phyloP scores from a whole-genome alignment of 2,329 filamentous ascomycete genomes.

The Tolypocladium album region DNA sequence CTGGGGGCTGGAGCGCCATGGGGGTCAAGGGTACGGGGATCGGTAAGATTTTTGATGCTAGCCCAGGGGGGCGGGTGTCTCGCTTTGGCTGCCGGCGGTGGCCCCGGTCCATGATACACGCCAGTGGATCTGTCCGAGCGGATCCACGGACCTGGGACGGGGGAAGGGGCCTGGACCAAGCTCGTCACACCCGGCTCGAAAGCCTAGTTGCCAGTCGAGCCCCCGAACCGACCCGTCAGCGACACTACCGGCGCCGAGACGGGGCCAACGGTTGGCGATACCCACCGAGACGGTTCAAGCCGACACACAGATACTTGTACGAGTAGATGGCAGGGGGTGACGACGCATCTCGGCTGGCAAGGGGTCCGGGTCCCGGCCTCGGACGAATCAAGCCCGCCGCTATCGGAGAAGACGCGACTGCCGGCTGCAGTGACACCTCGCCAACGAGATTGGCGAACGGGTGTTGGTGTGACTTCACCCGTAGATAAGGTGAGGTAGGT shows the following conservation, averaged over 20 bases:
- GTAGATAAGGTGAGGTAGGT: not conserved
- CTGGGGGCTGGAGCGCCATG: not conserved
- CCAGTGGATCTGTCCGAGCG: not conserved
- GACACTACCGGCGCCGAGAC: not conserved
- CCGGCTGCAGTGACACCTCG: not conserved
- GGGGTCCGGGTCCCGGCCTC: not conserved
- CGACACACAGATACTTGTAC: not conserved
- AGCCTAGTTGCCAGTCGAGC: not conserved
- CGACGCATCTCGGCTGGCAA: not conserved
- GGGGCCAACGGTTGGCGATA: not conserved
- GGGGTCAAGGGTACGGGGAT: not conserved
- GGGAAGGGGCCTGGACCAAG: not conserved
- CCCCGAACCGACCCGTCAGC: not conserved
- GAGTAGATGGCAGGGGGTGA: not conserved
- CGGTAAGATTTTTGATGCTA: not conserved
- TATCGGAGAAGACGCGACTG: not conserved
- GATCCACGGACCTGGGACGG: conserved; percentile 1
- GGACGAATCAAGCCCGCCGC: not conserved
- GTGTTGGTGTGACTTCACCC: not conserved
- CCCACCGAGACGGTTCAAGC: not conserved
- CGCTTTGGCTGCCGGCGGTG: not conserved
- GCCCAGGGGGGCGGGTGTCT: not conserved
- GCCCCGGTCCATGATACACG: not conserved
- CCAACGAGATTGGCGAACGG: not conserved
- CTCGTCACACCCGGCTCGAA: not conserved